Conservation (phyloP, 345 rosid genomes). For the Populus alba region DNA sequence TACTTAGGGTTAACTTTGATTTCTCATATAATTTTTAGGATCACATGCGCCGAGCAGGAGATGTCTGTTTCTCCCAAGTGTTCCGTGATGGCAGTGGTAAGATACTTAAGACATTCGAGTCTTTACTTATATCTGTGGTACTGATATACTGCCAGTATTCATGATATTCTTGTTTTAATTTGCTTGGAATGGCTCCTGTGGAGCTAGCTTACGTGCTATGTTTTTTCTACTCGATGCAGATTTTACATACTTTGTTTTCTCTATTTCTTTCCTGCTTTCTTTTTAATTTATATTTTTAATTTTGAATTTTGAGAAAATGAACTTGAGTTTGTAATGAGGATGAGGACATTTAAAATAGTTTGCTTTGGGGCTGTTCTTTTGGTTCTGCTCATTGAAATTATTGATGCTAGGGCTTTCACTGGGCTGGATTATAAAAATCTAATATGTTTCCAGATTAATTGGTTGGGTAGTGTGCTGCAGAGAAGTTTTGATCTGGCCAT, state of each 20-base stretch:
- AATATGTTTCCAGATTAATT: neutral
- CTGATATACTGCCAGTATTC: neutral
- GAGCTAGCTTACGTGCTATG: neutral
- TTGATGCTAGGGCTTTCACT: neutral
- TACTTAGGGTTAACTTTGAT: neutral
- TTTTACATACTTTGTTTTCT: neutral
- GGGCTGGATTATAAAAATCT: neutral
- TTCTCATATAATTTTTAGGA: conserved; percentile 17
- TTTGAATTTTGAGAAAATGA: neutral
- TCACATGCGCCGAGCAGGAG: conserved; percentile 38
- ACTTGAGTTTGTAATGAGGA: neutral
- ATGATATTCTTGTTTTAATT: neutral
- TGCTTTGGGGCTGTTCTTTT: neutral
- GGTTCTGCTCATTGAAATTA: neutral
- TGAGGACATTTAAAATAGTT: neutral
- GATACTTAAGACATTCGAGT: neutral
- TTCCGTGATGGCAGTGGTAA: conserved; percentile 33
- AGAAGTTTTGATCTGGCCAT: neutral
- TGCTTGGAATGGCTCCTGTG: neutral
- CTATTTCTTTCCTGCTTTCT: neutral
- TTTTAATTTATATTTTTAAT: neutral
- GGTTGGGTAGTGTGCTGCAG: neutral
- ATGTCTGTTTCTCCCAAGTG: conserved; percentile 40
- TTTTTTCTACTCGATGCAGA: neutral
- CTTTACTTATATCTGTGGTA: too few relatives aligned